Percentiles rank a stretch among this genome's conserved stretches.
phyloP scores from a whole-genome alignment of 2,329 filamentous ascomycete genomes.

The Ophiostoma pallidulum region DNA sequence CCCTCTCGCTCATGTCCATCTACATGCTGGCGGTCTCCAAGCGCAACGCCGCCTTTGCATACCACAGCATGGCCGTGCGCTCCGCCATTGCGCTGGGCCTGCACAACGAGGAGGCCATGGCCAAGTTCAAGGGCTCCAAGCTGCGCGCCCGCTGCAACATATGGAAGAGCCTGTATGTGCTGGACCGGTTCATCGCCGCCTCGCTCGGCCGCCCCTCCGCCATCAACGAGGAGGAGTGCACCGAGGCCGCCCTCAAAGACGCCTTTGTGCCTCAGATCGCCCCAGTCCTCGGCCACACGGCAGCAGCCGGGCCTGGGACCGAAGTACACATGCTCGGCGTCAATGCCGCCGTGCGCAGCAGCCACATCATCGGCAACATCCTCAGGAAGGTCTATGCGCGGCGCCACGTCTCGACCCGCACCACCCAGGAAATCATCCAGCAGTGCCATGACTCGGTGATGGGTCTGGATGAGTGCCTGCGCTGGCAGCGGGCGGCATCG shows the following conservation, averaged over 20 bases:
- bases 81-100: conserved; percentile 54
- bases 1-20: conserved; percentile 52
- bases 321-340: conserved; percentile 28
- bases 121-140: conserved; percentile 33
- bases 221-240: conserved; percentile 54
- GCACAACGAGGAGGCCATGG: conserved; percentile 50
- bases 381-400: conserved; percentile 51
- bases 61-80: conserved; percentile 54
- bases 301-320: not conserved
- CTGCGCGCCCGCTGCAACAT: conserved; percentile 40
- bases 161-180: conserved; percentile 55
- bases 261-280: not conserved
- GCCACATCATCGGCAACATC: conserved; percentile 47
- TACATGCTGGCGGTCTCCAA: conserved; percentile 55
- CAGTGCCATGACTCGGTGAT: conserved; percentile 43
- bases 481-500: conserved; percentile 30
- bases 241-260: conserved; percentile 33
- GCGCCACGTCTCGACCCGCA: conserved; percentile 46
- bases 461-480: conserved; percentile 37
- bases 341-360: conserved; percentile 47
- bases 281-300: not conserved
- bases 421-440: conserved; percentile 48
- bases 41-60: conserved; percentile 53
- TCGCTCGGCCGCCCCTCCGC: conserved; percentile 53
- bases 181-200: conserved; percentile 54